Evolutionary conservation across 1,139 yeast genomes (phyloP).

Genomic region (Pichia inconspicua): DNA sequence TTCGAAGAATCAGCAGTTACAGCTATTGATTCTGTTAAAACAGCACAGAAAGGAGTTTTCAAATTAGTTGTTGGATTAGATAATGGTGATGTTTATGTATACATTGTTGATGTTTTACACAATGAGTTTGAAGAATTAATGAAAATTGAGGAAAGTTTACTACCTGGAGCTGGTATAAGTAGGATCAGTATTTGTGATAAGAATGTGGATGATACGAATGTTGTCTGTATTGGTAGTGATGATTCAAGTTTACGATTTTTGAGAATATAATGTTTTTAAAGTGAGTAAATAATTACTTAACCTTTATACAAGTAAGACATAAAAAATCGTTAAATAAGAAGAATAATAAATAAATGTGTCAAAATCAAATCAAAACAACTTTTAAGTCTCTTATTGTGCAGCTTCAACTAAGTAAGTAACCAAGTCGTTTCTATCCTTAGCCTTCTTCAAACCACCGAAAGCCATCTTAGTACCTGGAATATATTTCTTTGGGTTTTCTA

Average conservation of each 20-base stretch:
- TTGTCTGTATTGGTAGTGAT: constrained; percentile 60
- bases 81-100: constrained; percentile 41
- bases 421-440: constrained; percentile 97
- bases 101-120: constrained; percentile 23
- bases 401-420: constrained; percentile 82
- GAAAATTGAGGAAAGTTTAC: constrained; percentile 31
- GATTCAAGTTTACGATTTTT: constrained; percentile 64
- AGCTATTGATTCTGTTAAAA: constrained; percentile 50
- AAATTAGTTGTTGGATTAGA: constrained; percentile 68
- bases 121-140: constrained; percentile 28
- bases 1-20: constrained; percentile 53
- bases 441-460: constrained; percentile 98
- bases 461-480: constrained; percentile 99
- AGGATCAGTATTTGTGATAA: constrained; percentile 48
- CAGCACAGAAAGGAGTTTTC: constrained; percentile 23
- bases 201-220: constrained; percentile 20
- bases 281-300: background rate
- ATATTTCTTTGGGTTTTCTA: constrained; percentile 99
- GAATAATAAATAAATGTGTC: background rate
- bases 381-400: constrained; percentile 42
- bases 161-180: constrained; percentile 56
- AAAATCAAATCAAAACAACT: background rate
- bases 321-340: background rate
- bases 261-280: constrained; percentile 19
- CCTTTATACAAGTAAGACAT: background rate